Base-by-base conservation (phyloP, 306 rosid species). In the Vigna trinervia region DNA sequence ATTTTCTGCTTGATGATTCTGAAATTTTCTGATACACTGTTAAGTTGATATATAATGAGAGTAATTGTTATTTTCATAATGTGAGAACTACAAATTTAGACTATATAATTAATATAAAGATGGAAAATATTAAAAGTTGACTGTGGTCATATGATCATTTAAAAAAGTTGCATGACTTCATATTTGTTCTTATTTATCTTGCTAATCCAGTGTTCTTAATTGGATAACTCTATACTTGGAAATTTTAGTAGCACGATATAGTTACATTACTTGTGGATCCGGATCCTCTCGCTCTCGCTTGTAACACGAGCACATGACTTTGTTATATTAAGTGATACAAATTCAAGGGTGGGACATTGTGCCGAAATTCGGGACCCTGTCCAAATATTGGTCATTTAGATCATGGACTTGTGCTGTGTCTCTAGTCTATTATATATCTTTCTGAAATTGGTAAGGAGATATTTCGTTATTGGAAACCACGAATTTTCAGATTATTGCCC, bases 281-380 rank as follows among this genome's bases (percentile, higher is more conserved):
- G 78, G 60, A 28, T 60, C 34, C 47, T 60, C 59, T 10, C 14
- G 17, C 34, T 22, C 19, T 5, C 11, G 56, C 23, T 72, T 36
- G 4, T 39, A 46, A 10, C 47, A 75, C 15, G 51, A 32, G 38
- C 43, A 43, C 47, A 43, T 74, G 69, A 43, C 36, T 14, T 46
- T 54, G 69, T 43, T 74, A 45, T n/a, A n/a, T 45, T 8, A 5
- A 19, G 38, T 20, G 46, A 26, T 19, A 59, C 13, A 74, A 60
- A 46, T 15, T 43, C 46, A 46, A 74, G 10, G 20, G 76, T 72
- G 65, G 77, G 77, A 39, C 76, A 8, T 72, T 12, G 23, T 53
- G 53, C 64, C 30, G 34, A 51, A 71, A 70, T 38, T 54, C 8
- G 14, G 65, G 50, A 41, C 54, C 67, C 52, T 71, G 76, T 34